A percentile compares a stretch with the other conserved stretches of the same genome.
These are phyloP conservation scores for Penicillium lividum DNA, from an alignment of 495 filamentous ascomycete genomes.

Conservation along the genomic window DNA sequence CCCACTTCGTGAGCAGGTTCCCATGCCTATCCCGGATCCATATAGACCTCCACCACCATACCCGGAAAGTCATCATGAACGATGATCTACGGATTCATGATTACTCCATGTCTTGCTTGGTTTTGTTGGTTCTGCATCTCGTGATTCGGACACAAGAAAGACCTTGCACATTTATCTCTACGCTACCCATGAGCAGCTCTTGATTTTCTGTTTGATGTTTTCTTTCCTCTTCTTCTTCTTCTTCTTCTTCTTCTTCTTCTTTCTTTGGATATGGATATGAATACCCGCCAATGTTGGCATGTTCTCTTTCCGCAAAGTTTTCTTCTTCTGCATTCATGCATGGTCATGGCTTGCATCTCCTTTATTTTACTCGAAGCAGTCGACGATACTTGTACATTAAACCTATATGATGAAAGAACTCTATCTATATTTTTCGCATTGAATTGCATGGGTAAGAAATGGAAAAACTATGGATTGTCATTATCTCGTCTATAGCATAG, in stretches of 20 bases:
- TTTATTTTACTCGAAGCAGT: slow-evolving; percentile 7
- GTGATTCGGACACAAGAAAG: not conserved
- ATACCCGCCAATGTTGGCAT: slow-evolving; percentile 29
- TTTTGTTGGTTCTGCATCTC: slow-evolving; percentile 11
- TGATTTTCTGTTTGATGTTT: slow-evolving; percentile 10
- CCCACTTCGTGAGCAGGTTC: slow-evolving; percentile 32
- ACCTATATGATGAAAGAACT: slow-evolving; percentile 17
- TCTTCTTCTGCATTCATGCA: not conserved
- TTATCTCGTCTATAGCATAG: slow-evolving; percentile 20
- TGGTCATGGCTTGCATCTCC: slow-evolving; percentile 5
- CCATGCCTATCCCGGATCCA: slow-evolving; percentile 40
- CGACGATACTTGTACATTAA: slow-evolving; percentile 18
- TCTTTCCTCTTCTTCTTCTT: slow-evolving; percentile 7
- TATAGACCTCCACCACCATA: slow-evolving; percentile 36
- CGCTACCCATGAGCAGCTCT: slow-evolving; percentile 27
- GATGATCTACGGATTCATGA: slow-evolving; percentile 19
- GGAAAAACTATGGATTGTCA: slow-evolving; percentile 14
- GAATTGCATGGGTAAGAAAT: not conserved
- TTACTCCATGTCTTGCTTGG: slow-evolving; percentile 4
- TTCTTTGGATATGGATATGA: slow-evolving; percentile 20
- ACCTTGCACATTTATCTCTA: slow-evolving; percentile 12
- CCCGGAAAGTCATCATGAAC: slow-evolving; percentile 25
- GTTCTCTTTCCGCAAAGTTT: slow-evolving; percentile 11
- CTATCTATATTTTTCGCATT: not conserved
- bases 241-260: slow-evolving; percentile 9